Conservation (phyloP, 164 flowering plant genomes). For the Chloranthus sessilifolius region DNA sequence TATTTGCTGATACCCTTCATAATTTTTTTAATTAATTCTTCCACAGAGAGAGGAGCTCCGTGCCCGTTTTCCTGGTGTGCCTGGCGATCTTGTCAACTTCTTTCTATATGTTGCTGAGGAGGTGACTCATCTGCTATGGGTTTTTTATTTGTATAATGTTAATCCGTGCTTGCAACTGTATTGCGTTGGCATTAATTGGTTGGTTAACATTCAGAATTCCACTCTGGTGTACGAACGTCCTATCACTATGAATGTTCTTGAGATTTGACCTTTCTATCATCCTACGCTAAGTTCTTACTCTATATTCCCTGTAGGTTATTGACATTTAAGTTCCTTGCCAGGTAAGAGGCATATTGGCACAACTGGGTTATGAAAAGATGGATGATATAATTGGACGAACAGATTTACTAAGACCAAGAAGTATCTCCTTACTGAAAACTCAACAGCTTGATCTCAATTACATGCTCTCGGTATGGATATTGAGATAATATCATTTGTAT, state of each 20-base stretch:
- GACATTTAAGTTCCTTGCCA: conserved; percentile 20
- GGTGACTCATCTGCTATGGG: conserved; percentile 39
- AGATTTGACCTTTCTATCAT: not conserved
- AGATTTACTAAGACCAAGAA: conserved; percentile 67
- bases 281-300: not conserved
- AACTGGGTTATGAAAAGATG: conserved; percentile 82
- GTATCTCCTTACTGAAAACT: conserved; percentile 83
- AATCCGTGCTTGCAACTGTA: too few relatives aligned
- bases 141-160: too few relatives aligned
- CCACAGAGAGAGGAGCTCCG: conserved; percentile 90
- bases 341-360: conserved; percentile 95
- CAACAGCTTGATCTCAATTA: conserved; percentile 90
- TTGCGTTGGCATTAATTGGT: too few relatives aligned
- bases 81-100: conserved; percentile 97
- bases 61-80: conserved; percentile 98
- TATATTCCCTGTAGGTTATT: not conserved
- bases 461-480: conserved; percentile 66
- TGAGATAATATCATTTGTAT: not conserved
- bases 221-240: not conserved
- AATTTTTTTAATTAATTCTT: not conserved
- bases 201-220: not conserved
- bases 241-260: not conserved
- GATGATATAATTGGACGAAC: conserved; percentile 92
- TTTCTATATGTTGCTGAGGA: conserved; percentile 96
- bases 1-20: not conserved